phyloP scores from a whole-genome alignment of 148 eudicot species.

The Silene uniflora region DNA sequence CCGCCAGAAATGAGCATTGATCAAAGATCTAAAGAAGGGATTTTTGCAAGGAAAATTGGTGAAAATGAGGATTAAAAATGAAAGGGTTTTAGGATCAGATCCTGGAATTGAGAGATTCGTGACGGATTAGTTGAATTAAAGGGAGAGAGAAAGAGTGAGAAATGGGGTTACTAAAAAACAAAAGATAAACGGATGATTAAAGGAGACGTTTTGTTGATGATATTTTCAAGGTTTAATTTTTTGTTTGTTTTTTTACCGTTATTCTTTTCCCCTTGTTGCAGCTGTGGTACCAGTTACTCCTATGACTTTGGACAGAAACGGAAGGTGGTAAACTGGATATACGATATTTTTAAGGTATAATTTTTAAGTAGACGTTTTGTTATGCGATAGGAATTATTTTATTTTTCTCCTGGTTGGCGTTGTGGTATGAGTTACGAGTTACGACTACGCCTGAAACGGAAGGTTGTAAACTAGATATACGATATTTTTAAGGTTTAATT shows the following conservation, averaged over 20 bases:
- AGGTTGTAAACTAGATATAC: too few species aligned
- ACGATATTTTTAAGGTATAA: too few species aligned
- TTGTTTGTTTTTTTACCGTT: not conserved
- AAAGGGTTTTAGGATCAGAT: slow-evolving; percentile 26
- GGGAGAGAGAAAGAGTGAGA: slow-evolving; percentile 14
- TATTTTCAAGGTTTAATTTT: slow-evolving; percentile 3
- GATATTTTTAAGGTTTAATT: too few species aligned
- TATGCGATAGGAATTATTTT: too few species aligned
- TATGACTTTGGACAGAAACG: too few species aligned
- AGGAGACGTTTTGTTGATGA: slow-evolving; percentile 12
- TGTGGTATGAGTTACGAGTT: not conserved
- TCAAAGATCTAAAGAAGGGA: slow-evolving; percentile 25
- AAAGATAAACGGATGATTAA: not conserved
- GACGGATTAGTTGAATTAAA: slow-evolving; percentile 23
- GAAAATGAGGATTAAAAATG: not conserved
- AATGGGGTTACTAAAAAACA: slow-evolving; percentile 7
- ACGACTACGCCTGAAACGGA: too few species aligned
- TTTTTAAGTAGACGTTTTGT: too few species aligned
- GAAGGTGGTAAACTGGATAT: too few species aligned
- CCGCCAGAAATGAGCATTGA: slow-evolving; percentile 13
- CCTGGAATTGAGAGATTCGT: slow-evolving; percentile 28
- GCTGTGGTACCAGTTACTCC: not conserved
- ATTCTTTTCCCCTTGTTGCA: not conserved
- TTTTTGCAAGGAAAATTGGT: not conserved
- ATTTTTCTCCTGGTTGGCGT: not conserved